Percentiles rank a stretch among this genome's conserved stretches.
These are phyloP conservation scores for Hypoxylon lienhwacheense DNA, from an alignment of 495 filamentous ascomycete species.

Conservation along the genomic window DNA sequence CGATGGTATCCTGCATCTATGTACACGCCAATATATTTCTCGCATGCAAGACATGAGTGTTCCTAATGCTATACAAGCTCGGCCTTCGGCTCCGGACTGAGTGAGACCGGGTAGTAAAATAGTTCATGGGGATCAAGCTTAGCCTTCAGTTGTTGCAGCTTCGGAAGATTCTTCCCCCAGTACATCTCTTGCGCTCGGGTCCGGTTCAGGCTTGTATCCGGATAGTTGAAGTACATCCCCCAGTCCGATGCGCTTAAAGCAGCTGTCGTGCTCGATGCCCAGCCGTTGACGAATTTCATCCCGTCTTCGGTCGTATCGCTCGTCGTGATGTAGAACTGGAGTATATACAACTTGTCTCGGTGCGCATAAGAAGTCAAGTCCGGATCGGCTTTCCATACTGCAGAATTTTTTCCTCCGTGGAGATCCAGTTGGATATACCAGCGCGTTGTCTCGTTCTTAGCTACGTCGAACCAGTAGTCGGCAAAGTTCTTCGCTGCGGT, in stretches of 20 bases:
- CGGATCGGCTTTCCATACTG: conserved; percentile 40
- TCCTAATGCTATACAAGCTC: conserved; percentile 10
- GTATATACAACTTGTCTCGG: conserved; percentile 48
- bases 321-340: conserved; percentile 46
- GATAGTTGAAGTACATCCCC: conserved; percentile 55
- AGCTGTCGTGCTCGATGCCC: conserved; percentile 42
- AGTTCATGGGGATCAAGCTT: conserved; percentile 59
- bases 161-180: conserved; percentile 56
- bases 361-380: conserved; percentile 43
- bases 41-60: background rate
- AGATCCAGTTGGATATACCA: conserved; percentile 53
- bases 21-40: conserved; percentile 7
- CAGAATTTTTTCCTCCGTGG: conserved; percentile 49
- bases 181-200: conserved; percentile 48
- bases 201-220: conserved; percentile 44
- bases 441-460: conserved; percentile 39
- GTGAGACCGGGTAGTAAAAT: conserved; percentile 65
- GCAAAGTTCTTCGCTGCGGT: conserved; percentile 41
- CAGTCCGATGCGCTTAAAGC: conserved; percentile 36
- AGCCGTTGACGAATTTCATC: conserved; percentile 44
- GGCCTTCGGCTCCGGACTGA: conserved; percentile 41
- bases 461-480: conserved; percentile 47
- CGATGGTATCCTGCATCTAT: conserved; percentile 24
- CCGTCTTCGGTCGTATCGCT: conserved; percentile 38
- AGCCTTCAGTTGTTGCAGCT: conserved; percentile 57